Base-by-base conservation (phyloP, 768 basidiomycete genomes). In the Lactarius sp. region DNA sequence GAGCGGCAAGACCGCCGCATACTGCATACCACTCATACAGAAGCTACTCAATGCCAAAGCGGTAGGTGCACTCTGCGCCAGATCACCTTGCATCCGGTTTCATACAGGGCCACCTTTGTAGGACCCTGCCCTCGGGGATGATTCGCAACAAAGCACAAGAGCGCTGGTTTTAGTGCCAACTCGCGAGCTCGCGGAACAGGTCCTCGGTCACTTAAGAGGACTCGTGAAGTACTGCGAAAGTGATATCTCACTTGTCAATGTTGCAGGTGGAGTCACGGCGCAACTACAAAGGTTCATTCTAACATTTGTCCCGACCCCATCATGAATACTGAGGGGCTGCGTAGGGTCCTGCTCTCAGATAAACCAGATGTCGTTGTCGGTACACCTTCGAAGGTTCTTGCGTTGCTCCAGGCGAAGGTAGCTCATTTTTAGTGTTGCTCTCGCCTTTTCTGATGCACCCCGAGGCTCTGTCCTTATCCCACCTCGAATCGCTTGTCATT, bases 1-100 rank as follows among this genome's bases (percentile, higher is more conserved):
- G 18, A 94, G 92, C 61, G 97, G 97, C 31, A 99, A 99, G 78
- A 99, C 97, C 0, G 92, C 90, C 4, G 94, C 97, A 2, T 99
- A 99, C 73, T 92, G 91, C 69, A 81, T 98, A 10, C 97, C 97
- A 0, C 76, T 95, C 31, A 78, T 92, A 0, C 94, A 98, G 73
- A 95, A 93, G 73, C 86, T 98, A 27, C 71, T 98, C 59, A 83
- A 79, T 65, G 82, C 83, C 3, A 95, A 94, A 82, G 79, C 69
- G 66, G 69, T 69, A 66, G 68, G 69, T 69, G 57, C 56, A 68
- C 52, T 62, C 44, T 16, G 44, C 39, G 34, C 20, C 46, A 13
- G 42, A 14, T 46, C 20, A 46, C 34, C 52, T 31, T 49, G 4
- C 51, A 31, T 16, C 37, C 39, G 14, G 3, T 41, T 52, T 61